phyloP scores from a whole-genome alignment of 1,284 basidiomycete species.

The Anthracocystis setariae region DNA sequence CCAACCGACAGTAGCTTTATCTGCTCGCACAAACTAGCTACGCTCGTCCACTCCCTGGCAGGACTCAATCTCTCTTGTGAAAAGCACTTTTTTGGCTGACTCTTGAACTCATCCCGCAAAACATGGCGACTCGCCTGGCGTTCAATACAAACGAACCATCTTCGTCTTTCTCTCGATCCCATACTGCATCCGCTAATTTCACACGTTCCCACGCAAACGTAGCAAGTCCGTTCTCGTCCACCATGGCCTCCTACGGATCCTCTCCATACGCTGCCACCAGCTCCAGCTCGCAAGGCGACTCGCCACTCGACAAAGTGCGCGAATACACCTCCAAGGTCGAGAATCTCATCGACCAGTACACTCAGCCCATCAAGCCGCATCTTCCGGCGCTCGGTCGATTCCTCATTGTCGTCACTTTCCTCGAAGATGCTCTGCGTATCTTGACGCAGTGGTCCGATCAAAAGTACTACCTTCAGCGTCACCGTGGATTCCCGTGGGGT shows the following conservation, averaged over 20 bases:
- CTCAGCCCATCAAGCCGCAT: conserved; percentile 92
- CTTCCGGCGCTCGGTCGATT: conserved; percentile 95
- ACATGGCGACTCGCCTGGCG: conserved; percentile 38
- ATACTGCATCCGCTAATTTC: conserved; percentile 10
- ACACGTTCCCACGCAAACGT: conserved; percentile 10
- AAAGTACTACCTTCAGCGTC: conserved; percentile 74
- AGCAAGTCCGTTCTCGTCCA: conserved; percentile 9
- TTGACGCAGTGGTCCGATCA: conserved; percentile 95
- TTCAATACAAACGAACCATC: conserved; percentile 26
- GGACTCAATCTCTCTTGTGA: background rate
- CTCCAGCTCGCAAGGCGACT: conserved; percentile 39
- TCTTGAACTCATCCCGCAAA: conserved; percentile 2
- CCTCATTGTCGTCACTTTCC: conserved; percentile 96
- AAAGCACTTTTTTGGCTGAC: conserved; percentile 10
- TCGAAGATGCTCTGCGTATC: conserved; percentile 95
- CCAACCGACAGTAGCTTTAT: too few species aligned
- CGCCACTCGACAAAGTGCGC: conserved; percentile 81
- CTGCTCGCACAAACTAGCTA: background rate
- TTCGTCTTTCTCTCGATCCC: conserved; percentile 16
- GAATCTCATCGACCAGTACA: conserved; percentile 89
- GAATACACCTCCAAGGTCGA: conserved; percentile 79
- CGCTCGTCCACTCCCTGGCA: background rate
- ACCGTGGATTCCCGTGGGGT: conserved; percentile 93
- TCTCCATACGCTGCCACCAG: conserved; percentile 49
- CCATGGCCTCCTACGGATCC: conserved; percentile 54